phyloP scores from a whole-genome alignment of 331 rosid species.

The Malus hybrid region DNA sequence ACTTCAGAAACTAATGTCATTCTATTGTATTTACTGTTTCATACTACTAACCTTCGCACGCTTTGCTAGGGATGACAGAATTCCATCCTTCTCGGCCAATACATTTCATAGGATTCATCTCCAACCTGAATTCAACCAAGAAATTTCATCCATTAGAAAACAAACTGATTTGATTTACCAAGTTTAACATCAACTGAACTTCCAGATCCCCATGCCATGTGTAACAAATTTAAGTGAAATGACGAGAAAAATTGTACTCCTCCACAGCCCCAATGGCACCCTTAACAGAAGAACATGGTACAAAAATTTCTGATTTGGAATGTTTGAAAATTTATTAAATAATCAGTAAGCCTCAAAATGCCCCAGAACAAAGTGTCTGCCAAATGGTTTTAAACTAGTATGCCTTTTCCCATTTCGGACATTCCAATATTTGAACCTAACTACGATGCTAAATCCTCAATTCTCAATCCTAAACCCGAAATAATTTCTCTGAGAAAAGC shows the following conservation, averaged over 20 bases:
- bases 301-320: background rate
- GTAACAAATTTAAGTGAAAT: background rate
- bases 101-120: constrained; percentile 75
- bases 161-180: background rate
- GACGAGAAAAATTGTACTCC: background rate
- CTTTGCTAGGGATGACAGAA: constrained; percentile 62
- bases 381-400: background rate
- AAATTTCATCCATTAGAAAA: constrained; percentile 7
- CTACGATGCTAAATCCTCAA: background rate
- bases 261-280: background rate
- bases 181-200: background rate
- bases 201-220: too few species aligned
- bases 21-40: background rate
- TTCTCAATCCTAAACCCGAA: background rate
- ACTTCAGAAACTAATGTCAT: background rate
- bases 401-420: background rate
- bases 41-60: constrained; percentile 76
- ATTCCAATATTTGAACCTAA: background rate
- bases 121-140: constrained; percentile 62
- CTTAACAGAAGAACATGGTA: background rate
- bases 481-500: background rate
- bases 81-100: constrained; percentile 64
- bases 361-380: background rate
- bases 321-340: too few species aligned
- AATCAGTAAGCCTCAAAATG: background rate